Evolutionary conservation across 2,329 filamentous ascomycete species (phyloP).

Genomic region (Sporothrix pallida): DNA sequence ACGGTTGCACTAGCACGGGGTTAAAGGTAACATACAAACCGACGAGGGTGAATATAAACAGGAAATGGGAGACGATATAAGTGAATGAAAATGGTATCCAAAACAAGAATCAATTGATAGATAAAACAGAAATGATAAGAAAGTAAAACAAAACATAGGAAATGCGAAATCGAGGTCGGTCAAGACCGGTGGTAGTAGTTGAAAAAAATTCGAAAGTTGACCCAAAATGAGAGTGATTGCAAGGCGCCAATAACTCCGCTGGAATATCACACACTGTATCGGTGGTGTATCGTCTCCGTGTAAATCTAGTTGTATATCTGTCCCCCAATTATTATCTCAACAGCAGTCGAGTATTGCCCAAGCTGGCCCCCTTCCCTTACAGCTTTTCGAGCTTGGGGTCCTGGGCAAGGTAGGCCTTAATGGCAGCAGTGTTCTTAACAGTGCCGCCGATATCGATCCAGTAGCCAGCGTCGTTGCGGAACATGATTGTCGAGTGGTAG

Average conservation of each 20-base stretch:
- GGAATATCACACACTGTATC: neutral
- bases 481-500: slow-evolving; percentile 27
- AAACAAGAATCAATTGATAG: neutral
- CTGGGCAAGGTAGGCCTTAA: slow-evolving; percentile 18
- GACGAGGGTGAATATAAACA: neutral
- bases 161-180: neutral
- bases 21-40: neutral
- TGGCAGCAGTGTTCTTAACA: neutral
- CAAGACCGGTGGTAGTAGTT: neutral
- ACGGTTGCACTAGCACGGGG: neutral
- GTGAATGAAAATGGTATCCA: neutral
- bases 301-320: neutral
- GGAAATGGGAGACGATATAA: neutral
- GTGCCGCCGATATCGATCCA: slow-evolving; percentile 19
- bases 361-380: neutral
- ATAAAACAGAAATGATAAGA: neutral
- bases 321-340: neutral
- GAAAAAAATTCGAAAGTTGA: neutral
- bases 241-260: neutral
- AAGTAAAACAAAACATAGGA: neutral
- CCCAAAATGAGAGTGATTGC: neutral
- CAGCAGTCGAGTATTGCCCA: neutral
- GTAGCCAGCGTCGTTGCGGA: slow-evolving; percentile 25
- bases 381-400: slow-evolving; percentile 28
- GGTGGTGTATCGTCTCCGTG: neutral